Evolutionary conservation across 768 basidiomycete species (phyloP).

Genomic region (Myochromella boudieri): DNA sequence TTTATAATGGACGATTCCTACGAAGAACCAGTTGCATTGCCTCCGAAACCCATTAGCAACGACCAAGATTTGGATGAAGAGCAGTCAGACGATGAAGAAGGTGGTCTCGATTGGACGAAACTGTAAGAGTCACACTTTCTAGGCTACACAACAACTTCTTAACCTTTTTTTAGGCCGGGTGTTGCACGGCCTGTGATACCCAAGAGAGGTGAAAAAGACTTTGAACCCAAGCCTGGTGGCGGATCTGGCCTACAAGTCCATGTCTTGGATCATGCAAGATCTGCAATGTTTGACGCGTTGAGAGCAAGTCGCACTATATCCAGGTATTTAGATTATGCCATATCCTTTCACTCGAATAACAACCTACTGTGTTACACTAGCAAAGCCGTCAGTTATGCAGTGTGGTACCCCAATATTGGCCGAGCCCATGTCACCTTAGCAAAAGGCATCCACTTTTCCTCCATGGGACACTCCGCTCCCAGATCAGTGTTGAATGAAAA

Average conservation of each 20-base stretch:
- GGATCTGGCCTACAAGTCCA: constrained; percentile 80
- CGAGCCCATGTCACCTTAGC: constrained; percentile 68
- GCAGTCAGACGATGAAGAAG: constrained; percentile 69
- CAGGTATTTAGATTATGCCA: constrained; percentile 42
- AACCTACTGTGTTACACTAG: too few species aligned
- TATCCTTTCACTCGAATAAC: too few species aligned
- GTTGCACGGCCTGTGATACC: constrained; percentile 75
- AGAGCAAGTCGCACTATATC: constrained; percentile 71
- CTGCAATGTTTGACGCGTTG: constrained; percentile 87
- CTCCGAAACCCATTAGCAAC: constrained; percentile 16
- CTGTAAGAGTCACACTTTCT: constrained; percentile 46
- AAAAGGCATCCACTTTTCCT: constrained; percentile 81
- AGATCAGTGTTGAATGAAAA: constrained; percentile 36
- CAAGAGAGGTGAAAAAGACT: constrained; percentile 96
- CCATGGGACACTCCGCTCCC: constrained; percentile 79
- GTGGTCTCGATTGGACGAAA: constrained; percentile 81
- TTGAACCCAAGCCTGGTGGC: constrained; percentile 71
- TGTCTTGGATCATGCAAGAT: constrained; percentile 74
- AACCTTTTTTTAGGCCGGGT: constrained; percentile 31
- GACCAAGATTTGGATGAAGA: constrained; percentile 38
- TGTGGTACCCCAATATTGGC: constrained; percentile 70
- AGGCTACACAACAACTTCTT: constrained; percentile 3
- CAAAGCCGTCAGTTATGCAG: constrained; percentile 76
- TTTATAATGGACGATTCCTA: constrained; percentile 23
- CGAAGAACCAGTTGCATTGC: constrained; percentile 18